Base-by-base conservation (phyloP, 306 rosid species). In the Pyrus bretschneideri region DNA sequence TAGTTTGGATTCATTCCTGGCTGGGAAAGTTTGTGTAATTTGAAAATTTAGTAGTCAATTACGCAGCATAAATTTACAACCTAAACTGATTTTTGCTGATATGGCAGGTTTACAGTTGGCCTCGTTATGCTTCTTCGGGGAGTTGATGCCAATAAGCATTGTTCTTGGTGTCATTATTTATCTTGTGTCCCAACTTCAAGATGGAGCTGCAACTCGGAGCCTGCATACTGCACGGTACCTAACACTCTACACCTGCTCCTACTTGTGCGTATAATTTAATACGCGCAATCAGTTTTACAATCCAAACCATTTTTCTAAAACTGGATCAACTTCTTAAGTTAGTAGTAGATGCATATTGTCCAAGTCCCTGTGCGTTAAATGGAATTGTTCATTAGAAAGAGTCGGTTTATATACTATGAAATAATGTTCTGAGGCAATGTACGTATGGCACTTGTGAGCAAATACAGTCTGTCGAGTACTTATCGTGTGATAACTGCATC, bases 141-240 rank as follows among this genome's bases (percentile, higher is more conserved):
- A 25, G 89, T 90, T 33, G 93, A 95, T 81, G 97, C 96, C 40
- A 95, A 95, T 76, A 83, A 89, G 35, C 97, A 92, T 86, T 95
- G 98, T 81, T 92, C 97, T 69, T 95, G 98, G 98, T 95, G 98
- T 84, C 98, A 95, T 82, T 92, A 95, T 81, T 78, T 95, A 80
- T 90, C 97, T 51, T 95, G 98, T 72, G 88, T 95, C 77, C 98
- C 98, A 69, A 95, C 97, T 81, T 95, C 98, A 51, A 95, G 46
- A 82, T 95, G 98, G 98, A 95, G 87, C 88, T 95, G 98, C 86
- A 76, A 87, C 30, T 83, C 94, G 31, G 83, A 90, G 62, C 78
- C 98, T 67, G 90, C 90, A 46, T 90, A 73, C 79, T 95, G 98
- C 83, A 19, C 49, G 82, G 98, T 95, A 83, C 86, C 85, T 25